Base-by-base conservation (phyloP, 495 filamentous ascomycete species). In the Penicillium silybi region DNA sequence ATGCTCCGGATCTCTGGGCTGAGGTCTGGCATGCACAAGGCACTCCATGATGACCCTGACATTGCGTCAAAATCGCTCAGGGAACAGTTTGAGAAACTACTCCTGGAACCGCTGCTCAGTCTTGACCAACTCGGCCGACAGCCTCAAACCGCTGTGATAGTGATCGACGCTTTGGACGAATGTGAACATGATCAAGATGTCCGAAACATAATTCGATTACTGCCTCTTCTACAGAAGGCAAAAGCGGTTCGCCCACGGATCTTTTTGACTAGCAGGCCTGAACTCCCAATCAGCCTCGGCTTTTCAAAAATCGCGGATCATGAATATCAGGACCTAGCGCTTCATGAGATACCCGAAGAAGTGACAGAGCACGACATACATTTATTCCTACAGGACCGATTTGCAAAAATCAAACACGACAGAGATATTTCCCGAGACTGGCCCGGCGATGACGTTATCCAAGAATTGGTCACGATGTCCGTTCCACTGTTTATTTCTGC, bases 131-230 rank as follows among this genome's bases (percentile, higher is more conserved):
- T 29, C 5, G 13, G 17, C 3, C 1, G 0, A 9, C 44, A 58
- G 52, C 37, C 25, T 26, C 48, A 34, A 54, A 53, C 20, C 15
- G 16, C 67, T 10, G 48, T 73, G 15, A 62, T 80, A 13, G 67
- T 81, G 15, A 59, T 83, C 25, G 78, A 83, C 53, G 79, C 79
- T 46, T 64, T 83, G 16, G 80, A 80, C 44, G 76, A 81, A 52
- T 82, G 75, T 51, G 72, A 73, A 1, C 19, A 54, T 6, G 69
- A 78, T 13, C 34, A 68, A 16, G 69, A 78, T 48, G 52, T 76
- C 0, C 53, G 47, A 55, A 44, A 32, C 8, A 64, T 81, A 26
- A 61, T 83, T 26, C 48, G 48, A 38, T 53, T 79, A 1, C 50
- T 78, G 1, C 40, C 58, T 13, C 48, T 50, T 35, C 13, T 64